Conservation (phyloP, 768 basidiomycete genomes). For the Psilocybe sp. region DNA sequence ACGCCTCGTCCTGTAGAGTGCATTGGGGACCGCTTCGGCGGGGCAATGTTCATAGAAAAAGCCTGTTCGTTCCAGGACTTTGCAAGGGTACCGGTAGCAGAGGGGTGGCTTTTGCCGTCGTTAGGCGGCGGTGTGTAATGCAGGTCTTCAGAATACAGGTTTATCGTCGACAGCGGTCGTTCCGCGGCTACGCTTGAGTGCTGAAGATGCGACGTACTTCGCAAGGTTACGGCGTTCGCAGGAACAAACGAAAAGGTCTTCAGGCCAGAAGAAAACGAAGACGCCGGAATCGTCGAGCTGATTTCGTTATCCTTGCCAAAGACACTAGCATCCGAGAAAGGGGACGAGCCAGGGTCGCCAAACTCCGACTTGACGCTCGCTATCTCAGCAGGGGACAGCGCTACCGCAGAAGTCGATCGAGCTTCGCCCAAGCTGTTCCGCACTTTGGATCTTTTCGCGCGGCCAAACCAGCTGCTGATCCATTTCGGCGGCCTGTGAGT, state of each 20-base stretch:
- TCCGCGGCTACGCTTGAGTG: not conserved
- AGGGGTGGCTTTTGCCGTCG: not conserved
- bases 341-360: not conserved
- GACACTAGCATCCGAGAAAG: conserved; percentile 2
- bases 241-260: not conserved
- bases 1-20: not conserved
- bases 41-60: conserved; percentile 8
- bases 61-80: not conserved
- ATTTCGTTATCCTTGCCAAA: not conserved
- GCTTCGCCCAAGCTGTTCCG: conserved; percentile 13
- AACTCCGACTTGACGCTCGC: conserved; percentile 10
- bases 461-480: conserved; percentile 33
- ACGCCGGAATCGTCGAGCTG: not conserved
- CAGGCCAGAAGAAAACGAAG: conserved; percentile 4
- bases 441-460: conserved; percentile 25
- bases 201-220: not conserved
- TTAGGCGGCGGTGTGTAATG: not conserved
- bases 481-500: conserved; percentile 29
- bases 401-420: conserved; percentile 12
- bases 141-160: not conserved
- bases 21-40: conserved; percentile 11
- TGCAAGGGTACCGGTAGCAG: not conserved
- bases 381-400: conserved; percentile 11
- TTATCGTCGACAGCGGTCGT: not conserved
- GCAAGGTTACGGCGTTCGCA: conserved; percentile 1